Base-by-base conservation (phyloP, 371 early-diverging fungal species). In the Scutellospora calospora region DNA sequence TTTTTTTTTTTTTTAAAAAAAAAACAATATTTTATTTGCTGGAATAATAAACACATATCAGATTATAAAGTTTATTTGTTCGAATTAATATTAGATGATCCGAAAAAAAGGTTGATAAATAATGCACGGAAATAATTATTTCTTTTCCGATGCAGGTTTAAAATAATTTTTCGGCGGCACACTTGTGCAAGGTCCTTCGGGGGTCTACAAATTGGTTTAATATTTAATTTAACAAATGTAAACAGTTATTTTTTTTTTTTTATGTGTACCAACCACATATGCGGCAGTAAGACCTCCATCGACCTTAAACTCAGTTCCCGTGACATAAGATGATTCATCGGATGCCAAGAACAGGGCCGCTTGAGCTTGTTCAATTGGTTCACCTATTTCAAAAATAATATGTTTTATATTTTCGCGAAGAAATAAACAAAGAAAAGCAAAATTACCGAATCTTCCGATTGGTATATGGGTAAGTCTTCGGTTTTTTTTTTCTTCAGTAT, bases 341-440 rank as follows among this genome's bases (percentile, higher is more conserved):
- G 94, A 93, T 20, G 95, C 97, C 74, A 96, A 87, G 86, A 94
- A 96, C 31, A 96, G 82, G 0, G 91, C 95, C 25, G 94, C 93
- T 81, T 95, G 88, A 54, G 96, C 96, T 85, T 95, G 94, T 85
- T 96, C 96, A 81, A 95, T 94, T 8, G 96, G 94, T 86, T 96
- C 96, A 83, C 92, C 89, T 89, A 83, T 25, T 49, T 62, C 62
- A 59, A 68, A 59, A 25, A n/a, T 81, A 9, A 76, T 41, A 71
- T 3, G 52, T 41, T 38, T 20, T 68, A 29, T 12, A n/a, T 4
- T 5, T 38, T 49, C 63, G 41, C 18, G 20, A 25, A 55, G 49
- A 29, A 16, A 1, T 18, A 1, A 27, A 35, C 2, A 33, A 35
- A 33, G 8, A 33, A 63, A 63, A 20, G 12, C 8, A n/a, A 14